These are phyloP conservation scores for Papiliotrema flavescens DNA, from an alignment of 1,284 basidiomycete species.

Conservation along the genomic window DNA sequence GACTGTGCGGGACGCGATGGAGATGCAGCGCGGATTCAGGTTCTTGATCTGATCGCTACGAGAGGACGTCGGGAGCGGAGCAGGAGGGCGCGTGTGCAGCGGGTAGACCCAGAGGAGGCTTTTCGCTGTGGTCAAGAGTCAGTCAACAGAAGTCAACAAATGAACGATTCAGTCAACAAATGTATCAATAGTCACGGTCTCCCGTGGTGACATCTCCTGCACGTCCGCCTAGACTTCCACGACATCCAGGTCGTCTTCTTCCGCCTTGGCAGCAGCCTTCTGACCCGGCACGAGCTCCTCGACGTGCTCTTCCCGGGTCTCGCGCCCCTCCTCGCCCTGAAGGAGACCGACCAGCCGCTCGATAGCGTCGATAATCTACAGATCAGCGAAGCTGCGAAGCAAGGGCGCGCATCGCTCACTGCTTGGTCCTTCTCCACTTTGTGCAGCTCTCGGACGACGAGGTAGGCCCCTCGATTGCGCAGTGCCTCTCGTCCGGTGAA, in stretches of 20 bases:
- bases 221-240: conserved; percentile 22
- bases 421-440: conserved; percentile 74
- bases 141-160: no score
- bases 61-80: neutral
- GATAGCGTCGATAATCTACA: conserved; percentile 61
- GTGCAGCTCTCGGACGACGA: conserved; percentile 77
- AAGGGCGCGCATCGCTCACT: conserved; percentile 49
- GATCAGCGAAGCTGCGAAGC: conserved; percentile 1
- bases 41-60: conserved; percentile 10
- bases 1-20: conserved; percentile 21
- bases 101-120: no score
- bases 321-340: conserved; percentile 64
- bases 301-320: conserved; percentile 51
- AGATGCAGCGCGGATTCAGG: conserved; percentile 29
- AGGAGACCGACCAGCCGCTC: conserved; percentile 70
- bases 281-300: conserved; percentile 55
- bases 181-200: no score
- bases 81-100: no score
- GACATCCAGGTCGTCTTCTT: conserved; percentile 32
- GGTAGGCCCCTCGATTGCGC: conserved; percentile 78
- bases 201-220: no score
- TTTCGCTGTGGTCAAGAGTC: no score
- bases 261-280: conserved; percentile 33
- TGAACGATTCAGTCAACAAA: no score
- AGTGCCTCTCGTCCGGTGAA: conserved; percentile 80